Percentiles rank a stretch among this genome's conserved stretches.
phyloP scores from a whole-genome alignment of 2,329 filamentous ascomycete species.

The Aspergillus ibericus region DNA sequence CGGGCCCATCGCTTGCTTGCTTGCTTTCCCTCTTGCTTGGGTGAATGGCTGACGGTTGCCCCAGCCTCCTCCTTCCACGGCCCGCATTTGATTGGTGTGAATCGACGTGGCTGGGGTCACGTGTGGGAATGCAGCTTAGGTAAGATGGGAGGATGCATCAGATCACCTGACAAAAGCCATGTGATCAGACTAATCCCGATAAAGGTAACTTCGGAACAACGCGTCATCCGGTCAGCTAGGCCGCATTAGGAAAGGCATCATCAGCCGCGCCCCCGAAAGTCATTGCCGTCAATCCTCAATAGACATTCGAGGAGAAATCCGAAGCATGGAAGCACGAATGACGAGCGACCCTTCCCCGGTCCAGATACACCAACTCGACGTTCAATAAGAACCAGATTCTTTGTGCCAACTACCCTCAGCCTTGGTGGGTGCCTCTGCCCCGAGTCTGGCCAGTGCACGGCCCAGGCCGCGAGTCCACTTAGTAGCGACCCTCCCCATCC shows the following conservation, averaged over 20 bases:
- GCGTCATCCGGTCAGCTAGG: slow-evolving; percentile 16
- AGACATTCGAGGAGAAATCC: background rate
- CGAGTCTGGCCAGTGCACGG: slow-evolving; percentile 7
- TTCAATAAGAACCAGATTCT: background rate
- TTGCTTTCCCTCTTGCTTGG: no score
- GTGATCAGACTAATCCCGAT: slow-evolving; percentile 14
- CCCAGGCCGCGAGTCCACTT: slow-evolving; percentile 8
- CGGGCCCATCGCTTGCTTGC: background rate
- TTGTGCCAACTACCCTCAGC: background rate
- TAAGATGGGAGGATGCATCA: background rate
- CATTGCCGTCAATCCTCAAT: background rate
- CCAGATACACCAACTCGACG: background rate
- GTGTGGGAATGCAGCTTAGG: slow-evolving; percentile 15
- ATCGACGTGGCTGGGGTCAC: slow-evolving; percentile 32
- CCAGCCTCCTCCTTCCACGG: slow-evolving; percentile 13
- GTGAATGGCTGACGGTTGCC: slow-evolving; percentile 1
- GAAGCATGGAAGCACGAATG: background rate
- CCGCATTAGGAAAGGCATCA: slow-evolving; percentile 30
- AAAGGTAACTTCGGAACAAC: slow-evolving; percentile 17
- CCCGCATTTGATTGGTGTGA: slow-evolving; percentile 12
- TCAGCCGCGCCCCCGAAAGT: slow-evolving; percentile 15
- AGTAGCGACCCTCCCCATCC: slow-evolving; percentile 3
- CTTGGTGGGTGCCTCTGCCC: background rate
- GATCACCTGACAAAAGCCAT: background rate
- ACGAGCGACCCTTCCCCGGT: background rate